Conservation (phyloP, 331 rosid genomes). For the Malus hybrid region DNA sequence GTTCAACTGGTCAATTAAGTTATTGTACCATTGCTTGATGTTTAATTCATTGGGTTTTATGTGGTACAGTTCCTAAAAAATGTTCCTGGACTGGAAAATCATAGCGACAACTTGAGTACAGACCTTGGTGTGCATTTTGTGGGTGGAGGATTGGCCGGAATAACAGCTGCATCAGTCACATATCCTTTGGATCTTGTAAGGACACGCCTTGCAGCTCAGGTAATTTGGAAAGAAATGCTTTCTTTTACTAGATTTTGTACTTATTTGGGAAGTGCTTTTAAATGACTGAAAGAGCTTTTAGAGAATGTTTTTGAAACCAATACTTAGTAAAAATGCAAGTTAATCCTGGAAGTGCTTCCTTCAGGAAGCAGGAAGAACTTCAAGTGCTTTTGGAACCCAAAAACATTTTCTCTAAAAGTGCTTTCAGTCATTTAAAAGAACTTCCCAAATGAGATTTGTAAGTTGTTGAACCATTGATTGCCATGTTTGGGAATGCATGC, state of each 20-base stretch:
- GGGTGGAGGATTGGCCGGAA: constrained; percentile 92
- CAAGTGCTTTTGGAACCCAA: no score
- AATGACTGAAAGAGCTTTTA: no score
- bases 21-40: background rate
- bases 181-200: constrained; percentile 60
- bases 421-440: no score
- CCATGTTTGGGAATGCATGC: background rate
- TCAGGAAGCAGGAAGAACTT: no score
- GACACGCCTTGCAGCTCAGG: constrained; percentile 67
- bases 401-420: no score
- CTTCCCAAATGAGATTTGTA: background rate
- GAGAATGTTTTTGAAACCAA: no score
- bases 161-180: constrained; percentile 50
- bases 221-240: background rate
- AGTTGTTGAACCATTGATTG: background rate
- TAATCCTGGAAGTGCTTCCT: no score
- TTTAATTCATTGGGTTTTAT: background rate
- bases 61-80: constrained; percentile 46
- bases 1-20: background rate
- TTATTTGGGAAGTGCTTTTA: no score
- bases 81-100: constrained; percentile 47
- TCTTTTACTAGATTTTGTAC: background rate
- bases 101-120: constrained; percentile 38
- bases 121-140: constrained; percentile 62
- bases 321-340: no score